Evolutionary conservation across 257 asterid genomes (phyloP), one percentile per base, ranked within the genome.

Genomic region (Coffea canephora): DNA sequence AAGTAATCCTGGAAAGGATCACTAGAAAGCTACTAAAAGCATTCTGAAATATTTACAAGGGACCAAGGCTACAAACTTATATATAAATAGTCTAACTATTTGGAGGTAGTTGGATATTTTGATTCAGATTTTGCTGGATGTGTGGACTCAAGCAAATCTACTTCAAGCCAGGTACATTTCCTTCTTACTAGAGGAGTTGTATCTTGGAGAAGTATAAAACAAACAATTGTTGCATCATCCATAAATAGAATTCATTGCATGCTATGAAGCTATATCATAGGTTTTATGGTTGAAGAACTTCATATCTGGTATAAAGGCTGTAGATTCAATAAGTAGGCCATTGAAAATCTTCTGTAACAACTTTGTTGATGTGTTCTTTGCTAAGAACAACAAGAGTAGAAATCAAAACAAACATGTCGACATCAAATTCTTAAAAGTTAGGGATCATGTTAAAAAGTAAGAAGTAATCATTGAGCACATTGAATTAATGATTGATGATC

Each of bases 241-340:
- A 49, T 50, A 74, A 52, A 50, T 21, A 46, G 48, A 50, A 18
- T 74, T 74, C 23, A 19, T 74, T 74, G 19, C 46, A 1, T 54
- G 66, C 31, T 73, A 41, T 73, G 77, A 73, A 52, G 76, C 77
- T 19, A 73, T 16, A 43, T 46, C 65, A 41, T 41, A 48, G 1
- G 59, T n/a, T 3, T 15, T 72, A 45, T 45, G 27, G 64, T 41
- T 73, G 27, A 73, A 73, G 18, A 73, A 49, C 25, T 21, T 73
- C 77, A 73, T 73, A 14, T 45, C 11, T 7, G 65, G 41, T 12
- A 41, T 73, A 5, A 41, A 49, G 46, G 34, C 46, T 73, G 1
- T n/a, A 0, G 19, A 73, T 27, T 4, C 19, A 8, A 73, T 73
- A 13, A 41, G 59, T 73, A 73, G 55, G 31, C 77, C 64, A 25